Percentiles rank a stretch among this genome's conserved stretches.
Conservation (phyloP, 306 rosid species). For the Glycine tomentella region DNA sequence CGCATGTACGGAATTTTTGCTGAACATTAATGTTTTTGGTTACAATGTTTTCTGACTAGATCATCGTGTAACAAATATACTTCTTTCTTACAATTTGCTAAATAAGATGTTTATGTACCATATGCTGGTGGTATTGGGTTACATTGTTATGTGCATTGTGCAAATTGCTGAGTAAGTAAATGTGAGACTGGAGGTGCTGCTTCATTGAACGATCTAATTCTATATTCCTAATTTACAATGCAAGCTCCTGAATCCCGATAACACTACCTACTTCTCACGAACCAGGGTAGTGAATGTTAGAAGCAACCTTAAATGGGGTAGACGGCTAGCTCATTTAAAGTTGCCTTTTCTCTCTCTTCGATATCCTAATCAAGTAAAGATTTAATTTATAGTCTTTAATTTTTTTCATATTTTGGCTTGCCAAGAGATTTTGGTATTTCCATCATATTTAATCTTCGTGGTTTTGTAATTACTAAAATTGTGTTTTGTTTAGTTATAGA, state of each 20-base stretch:
- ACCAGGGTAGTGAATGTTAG: neutral
- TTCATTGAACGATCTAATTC: constrained; percentile 20
- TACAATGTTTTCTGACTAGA: constrained; percentile 39
- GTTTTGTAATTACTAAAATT: too few species aligned
- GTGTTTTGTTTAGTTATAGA: too few species aligned
- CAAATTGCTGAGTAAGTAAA: neutral
- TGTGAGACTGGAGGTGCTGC: constrained; percentile 29
- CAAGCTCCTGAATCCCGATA: neutral
- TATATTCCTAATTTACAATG: constrained; percentile 6
- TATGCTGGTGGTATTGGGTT: constrained; percentile 30
- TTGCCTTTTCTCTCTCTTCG: too few species aligned
- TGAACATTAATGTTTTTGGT: constrained; percentile 41
- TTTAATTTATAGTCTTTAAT: too few species aligned
- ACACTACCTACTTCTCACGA: neutral
- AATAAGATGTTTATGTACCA: constrained; percentile 59
- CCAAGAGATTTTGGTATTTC: too few species aligned
- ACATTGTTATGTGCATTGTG: constrained; percentile 1
- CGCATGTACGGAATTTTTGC: constrained; percentile 40
- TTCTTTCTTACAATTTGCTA: constrained; percentile 47
- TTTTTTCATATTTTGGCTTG: too few species aligned
- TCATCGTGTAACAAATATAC: constrained; percentile 46
- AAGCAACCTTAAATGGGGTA: constrained; percentile 15
- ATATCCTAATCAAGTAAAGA: too few species aligned
- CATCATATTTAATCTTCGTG: too few species aligned
- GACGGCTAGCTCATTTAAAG: too few species aligned